phyloP scores from a whole-genome alignment of 2,329 filamentous ascomycete species.

The Ramularia collo-cygni region DNA sequence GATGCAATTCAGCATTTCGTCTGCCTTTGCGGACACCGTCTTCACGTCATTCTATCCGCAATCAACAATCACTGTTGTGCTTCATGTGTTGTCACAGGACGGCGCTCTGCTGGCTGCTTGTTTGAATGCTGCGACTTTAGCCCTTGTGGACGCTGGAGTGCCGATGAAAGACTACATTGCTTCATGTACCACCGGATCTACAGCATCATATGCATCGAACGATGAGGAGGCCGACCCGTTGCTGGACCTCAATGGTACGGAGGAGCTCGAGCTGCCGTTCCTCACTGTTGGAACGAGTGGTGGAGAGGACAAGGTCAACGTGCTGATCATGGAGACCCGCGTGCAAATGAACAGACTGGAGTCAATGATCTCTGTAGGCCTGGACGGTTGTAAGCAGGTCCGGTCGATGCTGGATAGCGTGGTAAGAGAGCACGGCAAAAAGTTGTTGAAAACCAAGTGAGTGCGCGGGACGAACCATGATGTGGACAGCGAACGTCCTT shows the following conservation, averaged over 20 bases:
- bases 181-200: slow-evolving; percentile 80
- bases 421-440: slow-evolving; percentile 62
- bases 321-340: slow-evolving; percentile 78
- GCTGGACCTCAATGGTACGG: slow-evolving; percentile 69
- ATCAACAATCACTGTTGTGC: slow-evolving; percentile 71
- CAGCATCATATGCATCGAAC: slow-evolving; percentile 54
- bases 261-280: slow-evolving; percentile 83
- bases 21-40: slow-evolving; percentile 68
- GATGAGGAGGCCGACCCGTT: slow-evolving; percentile 72
- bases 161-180: slow-evolving; percentile 90
- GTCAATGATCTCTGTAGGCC: slow-evolving; percentile 84
- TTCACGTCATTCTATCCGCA: slow-evolving; percentile 87
- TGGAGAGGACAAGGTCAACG: slow-evolving; percentile 60
- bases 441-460: slow-evolving; percentile 47
- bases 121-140: slow-evolving; percentile 84
- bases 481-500: too few relatives aligned
- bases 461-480: too few relatives aligned
- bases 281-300: slow-evolving; percentile 68
- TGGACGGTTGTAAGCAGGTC: slow-evolving; percentile 87
- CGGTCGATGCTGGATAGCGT: slow-evolving; percentile 73
- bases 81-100: slow-evolving; percentile 85
- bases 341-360: slow-evolving; percentile 78
- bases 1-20: slow-evolving; percentile 70
- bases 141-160: slow-evolving; percentile 87
- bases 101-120: slow-evolving; percentile 84